A percentile compares a stretch with the other conserved stretches of the same genome.
Evolutionary conservation across 768 basidiomycete genomes (phyloP).

Genomic region (Suillus fuscotomentosus): DNA sequence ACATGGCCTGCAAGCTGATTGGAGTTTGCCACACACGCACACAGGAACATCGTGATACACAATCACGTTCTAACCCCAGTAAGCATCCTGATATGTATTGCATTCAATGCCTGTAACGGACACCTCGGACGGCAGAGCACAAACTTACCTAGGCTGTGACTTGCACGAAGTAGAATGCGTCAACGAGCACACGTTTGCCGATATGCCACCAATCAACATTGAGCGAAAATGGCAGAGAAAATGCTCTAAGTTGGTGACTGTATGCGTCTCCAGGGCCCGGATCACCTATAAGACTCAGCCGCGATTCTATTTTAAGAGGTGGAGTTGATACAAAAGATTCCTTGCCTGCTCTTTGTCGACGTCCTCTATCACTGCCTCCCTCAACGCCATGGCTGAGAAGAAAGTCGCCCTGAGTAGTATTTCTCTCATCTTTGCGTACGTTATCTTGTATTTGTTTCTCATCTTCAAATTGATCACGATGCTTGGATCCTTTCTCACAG

Average conservation of each 20-base stretch:
- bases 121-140: neutral
- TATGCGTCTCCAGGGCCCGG: neutral
- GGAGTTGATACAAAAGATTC: neutral
- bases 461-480: slow-evolving; percentile 1
- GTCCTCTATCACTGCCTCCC: neutral
- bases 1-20: neutral
- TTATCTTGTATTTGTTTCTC: slow-evolving; percentile 9
- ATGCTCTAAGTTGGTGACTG: neutral
- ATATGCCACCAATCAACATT: neutral
- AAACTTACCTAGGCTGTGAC: neutral
- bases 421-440: slow-evolving; percentile 84
- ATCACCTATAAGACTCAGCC: neutral
- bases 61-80: neutral
- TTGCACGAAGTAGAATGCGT: neutral
- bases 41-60: neutral
- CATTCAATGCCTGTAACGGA: neutral
- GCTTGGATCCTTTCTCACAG: slow-evolving; percentile 32
- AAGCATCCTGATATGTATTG: neutral
- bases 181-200: neutral
- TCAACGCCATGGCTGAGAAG: slow-evolving; percentile 9
- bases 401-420: slow-evolving; percentile 45
- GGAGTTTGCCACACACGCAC: neutral
- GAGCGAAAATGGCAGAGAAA: slow-evolving; percentile 1
- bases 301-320: neutral
- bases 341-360: neutral